Evolutionary conservation across 148 eudicot species (phyloP).

Genomic region (Beta vulgaris): DNA sequence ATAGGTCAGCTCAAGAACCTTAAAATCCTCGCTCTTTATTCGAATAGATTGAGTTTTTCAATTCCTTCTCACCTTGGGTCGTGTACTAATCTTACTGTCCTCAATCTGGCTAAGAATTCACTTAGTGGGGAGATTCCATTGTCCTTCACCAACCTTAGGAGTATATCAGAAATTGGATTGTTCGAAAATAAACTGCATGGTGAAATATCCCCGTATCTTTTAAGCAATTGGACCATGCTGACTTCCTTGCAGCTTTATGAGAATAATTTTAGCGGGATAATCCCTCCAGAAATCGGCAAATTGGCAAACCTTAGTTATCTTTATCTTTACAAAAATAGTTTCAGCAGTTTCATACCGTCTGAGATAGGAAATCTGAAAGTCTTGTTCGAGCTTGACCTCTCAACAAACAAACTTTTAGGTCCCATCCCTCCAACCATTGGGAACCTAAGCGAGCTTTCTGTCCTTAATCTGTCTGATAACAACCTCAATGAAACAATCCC

Average conservation of each 20-base stretch:
- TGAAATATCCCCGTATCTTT: conserved; percentile 26
- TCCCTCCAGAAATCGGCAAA: conserved; percentile 31
- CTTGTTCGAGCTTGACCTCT: conserved; percentile 22
- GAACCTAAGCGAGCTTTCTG: conserved; percentile 39
- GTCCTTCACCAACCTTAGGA: conserved; percentile 25
- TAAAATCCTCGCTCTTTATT: conserved; percentile 10
- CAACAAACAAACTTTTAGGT: conserved; percentile 36
- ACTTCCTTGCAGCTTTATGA: conserved; percentile 32
- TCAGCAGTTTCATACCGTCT: conserved; percentile 35
- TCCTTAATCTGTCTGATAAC: conserved; percentile 53
- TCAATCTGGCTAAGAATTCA: conserved; percentile 26
- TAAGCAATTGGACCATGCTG: conserved; percentile 35
- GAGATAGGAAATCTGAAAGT: conserved; percentile 34
- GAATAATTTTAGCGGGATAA: conserved; percentile 33
- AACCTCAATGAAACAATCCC: conserved; percentile 72
- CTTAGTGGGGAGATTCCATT: conserved; percentile 33
- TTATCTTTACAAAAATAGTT: conserved; percentile 30
- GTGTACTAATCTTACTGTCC: conserved; percentile 26
- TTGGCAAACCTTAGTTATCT: conserved; percentile 30
- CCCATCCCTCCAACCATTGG: conserved; percentile 33
- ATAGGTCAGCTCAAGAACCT: conserved; percentile 28
- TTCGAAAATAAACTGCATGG: conserved; percentile 29
- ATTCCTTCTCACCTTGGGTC: conserved; percentile 35
- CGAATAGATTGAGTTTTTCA: conserved; percentile 16
- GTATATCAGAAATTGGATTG: conserved; percentile 25